phyloP scores from a whole-genome alignment of 2,329 filamentous ascomycete species.

The Fusarium clavum region DNA sequence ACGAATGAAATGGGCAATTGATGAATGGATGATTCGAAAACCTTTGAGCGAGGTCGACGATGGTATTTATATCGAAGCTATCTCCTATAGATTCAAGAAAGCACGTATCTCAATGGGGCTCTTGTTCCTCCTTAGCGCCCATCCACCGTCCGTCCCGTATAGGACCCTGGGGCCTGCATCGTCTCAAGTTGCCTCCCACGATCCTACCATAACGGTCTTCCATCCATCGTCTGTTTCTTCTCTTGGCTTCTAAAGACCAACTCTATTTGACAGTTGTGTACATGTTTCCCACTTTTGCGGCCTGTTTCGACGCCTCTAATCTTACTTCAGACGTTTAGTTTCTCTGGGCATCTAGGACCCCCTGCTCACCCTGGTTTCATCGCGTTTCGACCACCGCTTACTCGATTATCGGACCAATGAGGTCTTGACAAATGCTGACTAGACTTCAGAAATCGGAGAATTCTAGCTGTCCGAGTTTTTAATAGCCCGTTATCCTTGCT shows the following conservation, averaged over 20 bases:
- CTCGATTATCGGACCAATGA: not conserved
- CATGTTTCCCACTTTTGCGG: not conserved
- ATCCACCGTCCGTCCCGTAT: not conserved
- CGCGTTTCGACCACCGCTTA: constrained; percentile 4
- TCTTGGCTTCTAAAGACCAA: not conserved
- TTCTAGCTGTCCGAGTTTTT: not conserved
- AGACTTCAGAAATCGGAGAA: not conserved
- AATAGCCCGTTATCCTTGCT: not conserved
- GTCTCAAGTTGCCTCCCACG: constrained; percentile 2
- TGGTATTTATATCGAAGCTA: constrained; percentile 3
- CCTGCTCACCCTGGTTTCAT: constrained; percentile 5
- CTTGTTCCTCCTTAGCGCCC: not conserved
- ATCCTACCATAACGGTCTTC: not conserved
- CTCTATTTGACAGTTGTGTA: not conserved
- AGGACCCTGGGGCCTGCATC: not conserved
- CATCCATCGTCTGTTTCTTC: not conserved
- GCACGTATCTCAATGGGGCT: not conserved
- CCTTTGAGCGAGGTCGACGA: not conserved
- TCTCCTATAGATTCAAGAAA: not conserved
- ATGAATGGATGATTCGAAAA: constrained; percentile 9
- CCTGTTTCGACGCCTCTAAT: constrained; percentile 4
- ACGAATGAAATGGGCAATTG: constrained; percentile 22
- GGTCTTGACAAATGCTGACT: not conserved
- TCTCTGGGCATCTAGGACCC: constrained; percentile 6
- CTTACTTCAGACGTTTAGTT: constrained; percentile 13